These are phyloP conservation scores for Quercus mongolica DNA, from an alignment of 306 rosid species.

Conservation along the genomic window DNA sequence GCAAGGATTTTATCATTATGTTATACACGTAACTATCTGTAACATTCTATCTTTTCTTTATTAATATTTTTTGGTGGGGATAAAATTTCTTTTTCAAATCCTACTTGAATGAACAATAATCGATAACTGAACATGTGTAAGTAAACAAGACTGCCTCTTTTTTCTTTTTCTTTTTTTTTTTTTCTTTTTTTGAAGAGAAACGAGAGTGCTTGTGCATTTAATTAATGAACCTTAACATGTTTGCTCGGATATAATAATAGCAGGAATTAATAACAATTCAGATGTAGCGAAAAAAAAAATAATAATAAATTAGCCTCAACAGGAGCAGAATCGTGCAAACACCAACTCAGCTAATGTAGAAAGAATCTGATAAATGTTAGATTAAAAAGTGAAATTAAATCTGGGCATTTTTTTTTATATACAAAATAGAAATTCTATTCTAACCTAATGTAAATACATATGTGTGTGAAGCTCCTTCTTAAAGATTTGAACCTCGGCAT, in stretches of 20 bases:
- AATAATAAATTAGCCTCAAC: background rate
- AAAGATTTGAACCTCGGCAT: accelerated
- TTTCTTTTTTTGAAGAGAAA: no score
- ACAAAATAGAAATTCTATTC: no score
- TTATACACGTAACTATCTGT: background rate
- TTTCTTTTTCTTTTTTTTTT: no score
- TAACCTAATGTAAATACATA: accelerated
- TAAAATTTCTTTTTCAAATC: background rate
- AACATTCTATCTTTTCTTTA: background rate
- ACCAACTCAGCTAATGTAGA: background rate
- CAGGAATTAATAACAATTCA: background rate
- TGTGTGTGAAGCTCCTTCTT: accelerated
- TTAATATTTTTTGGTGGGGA: no score
- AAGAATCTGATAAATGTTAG: background rate
- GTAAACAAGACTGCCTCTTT: no score
- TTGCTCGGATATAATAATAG: no score
- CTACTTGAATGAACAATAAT: background rate
- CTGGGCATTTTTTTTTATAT: no score
- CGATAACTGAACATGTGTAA: no score
- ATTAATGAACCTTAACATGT: no score
- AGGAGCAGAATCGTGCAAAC: background rate
- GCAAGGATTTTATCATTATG: no score
- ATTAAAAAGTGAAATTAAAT: no score
- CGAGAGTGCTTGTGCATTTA: background rate
- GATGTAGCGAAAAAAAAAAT: background rate